Base-by-base conservation (phyloP, 1,284 basidiomycete genomes). In the Takashimella koratensis region DNA sequence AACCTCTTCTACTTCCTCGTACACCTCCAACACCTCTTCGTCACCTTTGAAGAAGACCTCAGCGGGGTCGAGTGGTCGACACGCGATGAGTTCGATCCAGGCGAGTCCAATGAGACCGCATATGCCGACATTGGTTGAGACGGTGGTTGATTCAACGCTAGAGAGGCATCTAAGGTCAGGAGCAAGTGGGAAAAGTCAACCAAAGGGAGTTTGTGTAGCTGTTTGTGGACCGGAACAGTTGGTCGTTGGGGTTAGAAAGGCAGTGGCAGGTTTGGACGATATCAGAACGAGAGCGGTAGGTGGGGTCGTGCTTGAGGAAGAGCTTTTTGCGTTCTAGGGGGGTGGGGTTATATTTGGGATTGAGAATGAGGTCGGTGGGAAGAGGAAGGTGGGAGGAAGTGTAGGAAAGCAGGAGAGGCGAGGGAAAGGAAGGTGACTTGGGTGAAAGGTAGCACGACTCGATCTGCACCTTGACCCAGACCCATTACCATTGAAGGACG, bases 301-400 rank as follows among this genome's bases (percentile, higher is more conserved):
- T 13, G 73, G 72, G 1, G 47, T 75, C 22, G 73, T 75, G 50
- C 62, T 74, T 47, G 65, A 71, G 54, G 61, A 68, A 41, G 73
- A 74, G 57, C 55, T 59, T 45, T 76, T 75, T 51, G 68, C 68
- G 12, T 66, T 68, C 48, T 74, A 51, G 42, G 46, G 16, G 21
- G n/a, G n/a, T n/a, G n/a, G n/a, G n/a, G n/a, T n/a, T n/a, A n/a
- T n/a, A n/a, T n/a, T n/a, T n/a, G n/a, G n/a, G n/a, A n/a, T n/a
- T n/a, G n/a, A n/a, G n/a, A n/a, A n/a, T n/a, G n/a, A n/a, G n/a
- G n/a, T n/a, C n/a, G n/a, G n/a, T n/a, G n/a, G n/a, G n/a, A n/a
- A n/a, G n/a, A n/a, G n/a, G n/a, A n/a, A n/a, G n/a, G n/a, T n/a
- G n/a, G n/a, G n/a, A n/a, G n/a, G n/a, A n/a, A n/a, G n/a, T n/a